These are phyloP conservation scores for Pythium dissimile DNA, from an alignment of 352 stramenopile genomes.

Conservation along the genomic window DNA sequence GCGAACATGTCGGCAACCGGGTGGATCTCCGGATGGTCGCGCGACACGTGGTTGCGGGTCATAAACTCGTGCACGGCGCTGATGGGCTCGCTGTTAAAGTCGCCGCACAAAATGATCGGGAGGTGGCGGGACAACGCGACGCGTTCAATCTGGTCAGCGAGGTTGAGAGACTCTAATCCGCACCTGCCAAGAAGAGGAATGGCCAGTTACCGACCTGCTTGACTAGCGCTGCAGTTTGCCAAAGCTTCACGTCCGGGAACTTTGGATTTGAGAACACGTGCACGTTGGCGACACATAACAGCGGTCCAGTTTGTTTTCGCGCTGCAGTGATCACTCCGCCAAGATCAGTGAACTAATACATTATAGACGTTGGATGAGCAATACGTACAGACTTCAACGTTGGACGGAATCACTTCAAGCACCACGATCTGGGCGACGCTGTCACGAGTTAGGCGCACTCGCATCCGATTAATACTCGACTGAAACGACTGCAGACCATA, in stretches of 20 bases:
- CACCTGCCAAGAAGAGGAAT: background rate
- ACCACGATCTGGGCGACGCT: conserved; percentile 98
- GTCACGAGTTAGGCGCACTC: conserved; percentile 93
- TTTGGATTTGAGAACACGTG: conserved; percentile 99
- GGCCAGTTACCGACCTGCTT: conserved; percentile 70
- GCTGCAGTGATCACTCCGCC: conserved; percentile 13
- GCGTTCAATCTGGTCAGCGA: conserved; percentile 56
- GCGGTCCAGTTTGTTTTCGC: conserved; percentile 30
- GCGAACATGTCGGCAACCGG: conserved; percentile 36
- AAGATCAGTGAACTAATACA: background rate
- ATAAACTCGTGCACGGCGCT: conserved; percentile 98
- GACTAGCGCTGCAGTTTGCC: conserved; percentile 91
- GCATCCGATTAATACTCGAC: conserved; percentile 38
- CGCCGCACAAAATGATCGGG: conserved; percentile 96
- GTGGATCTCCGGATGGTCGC: conserved; percentile 91
- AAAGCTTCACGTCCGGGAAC: conserved; percentile 99
- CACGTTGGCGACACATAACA: conserved; percentile 96
- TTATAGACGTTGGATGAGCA: background rate
- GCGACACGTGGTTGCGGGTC: conserved; percentile 78
- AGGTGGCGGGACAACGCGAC: conserved; percentile 71
- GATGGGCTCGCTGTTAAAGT: conserved; percentile 98
- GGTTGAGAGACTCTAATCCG: background rate
- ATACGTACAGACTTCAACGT: conserved; percentile 55
- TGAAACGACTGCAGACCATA: conserved; percentile 19
- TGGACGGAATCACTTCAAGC: conserved; percentile 91